Conservation (phyloP, 305 asterid species). For the Ajuga reptans region DNA sequence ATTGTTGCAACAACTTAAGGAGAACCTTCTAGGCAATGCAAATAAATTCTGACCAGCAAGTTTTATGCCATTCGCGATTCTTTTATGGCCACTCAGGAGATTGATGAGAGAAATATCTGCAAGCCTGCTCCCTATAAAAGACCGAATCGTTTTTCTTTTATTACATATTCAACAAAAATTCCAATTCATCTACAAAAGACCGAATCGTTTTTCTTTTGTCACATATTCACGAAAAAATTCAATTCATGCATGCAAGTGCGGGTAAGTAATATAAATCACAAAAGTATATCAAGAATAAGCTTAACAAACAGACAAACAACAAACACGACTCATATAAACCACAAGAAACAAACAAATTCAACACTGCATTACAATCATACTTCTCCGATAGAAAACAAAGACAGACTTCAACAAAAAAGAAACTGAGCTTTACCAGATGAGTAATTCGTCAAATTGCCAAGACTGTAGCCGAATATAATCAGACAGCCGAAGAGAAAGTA, state of each 20-base stretch:
- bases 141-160: neutral
- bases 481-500: neutral
- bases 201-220: neutral
- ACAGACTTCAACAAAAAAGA: conserved; percentile 2
- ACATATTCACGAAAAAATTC: neutral
- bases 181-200: conserved; percentile 1
- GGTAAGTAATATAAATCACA: neutral
- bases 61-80: conserved; percentile 11
- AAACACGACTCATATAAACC: neutral
- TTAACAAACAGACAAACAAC: neutral
- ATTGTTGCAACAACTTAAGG: conserved; percentile 19
- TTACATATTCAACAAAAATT: neutral
- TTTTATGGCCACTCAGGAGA: neutral
- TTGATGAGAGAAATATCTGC: neutral
- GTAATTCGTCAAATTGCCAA: neutral
- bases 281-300: neutral
- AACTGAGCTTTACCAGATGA: conserved; percentile 6
- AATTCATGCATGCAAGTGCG: conserved; percentile 12
- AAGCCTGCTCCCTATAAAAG: neutral
- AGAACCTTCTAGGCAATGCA: conserved; percentile 13
- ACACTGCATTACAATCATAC: neutral
- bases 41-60: conserved; percentile 1
- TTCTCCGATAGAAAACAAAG: neutral
- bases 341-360: neutral
- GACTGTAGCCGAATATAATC: neutral